Conservation (phyloP, 2,329 filamentous ascomycete species). For the Daldinia sp. region DNA sequence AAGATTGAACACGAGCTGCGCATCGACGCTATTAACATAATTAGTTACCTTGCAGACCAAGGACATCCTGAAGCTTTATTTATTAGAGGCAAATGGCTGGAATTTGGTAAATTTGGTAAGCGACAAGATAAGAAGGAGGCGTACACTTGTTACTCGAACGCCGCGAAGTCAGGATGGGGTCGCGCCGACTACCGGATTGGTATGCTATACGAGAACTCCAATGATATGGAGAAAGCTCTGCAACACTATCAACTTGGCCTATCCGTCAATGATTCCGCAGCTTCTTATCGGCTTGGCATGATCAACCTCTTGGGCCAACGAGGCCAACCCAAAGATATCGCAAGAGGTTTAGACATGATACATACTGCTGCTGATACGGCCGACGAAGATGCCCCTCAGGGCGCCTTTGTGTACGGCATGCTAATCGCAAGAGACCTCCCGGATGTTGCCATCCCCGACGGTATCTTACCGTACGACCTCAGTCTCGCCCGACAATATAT, state of each 20-base stretch:
- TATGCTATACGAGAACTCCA: slow-evolving; percentile 97
- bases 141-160: slow-evolving; percentile 84
- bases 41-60: slow-evolving; percentile 89
- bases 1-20: slow-evolving; percentile 89
- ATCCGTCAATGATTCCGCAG: slow-evolving; percentile 85
- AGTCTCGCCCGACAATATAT: slow-evolving; percentile 85
- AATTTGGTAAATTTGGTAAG: slow-evolving; percentile 96
- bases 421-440: slow-evolving; percentile 89
- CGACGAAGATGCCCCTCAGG: slow-evolving; percentile 96
- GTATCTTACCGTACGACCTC: slow-evolving; percentile 77
- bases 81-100: slow-evolving; percentile 94
- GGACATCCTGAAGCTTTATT: slow-evolving; percentile 94
- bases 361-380: slow-evolving; percentile 84
- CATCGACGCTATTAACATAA: slow-evolving; percentile 90
- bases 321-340: slow-evolving; percentile 85
- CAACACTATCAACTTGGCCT: slow-evolving; percentile 90
- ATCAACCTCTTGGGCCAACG: slow-evolving; percentile 96
- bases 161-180: slow-evolving; percentile 87
- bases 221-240: slow-evolving; percentile 90
- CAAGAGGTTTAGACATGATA: slow-evolving; percentile 83
- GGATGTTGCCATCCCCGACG: slow-evolving; percentile 84
- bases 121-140: slow-evolving; percentile 95
- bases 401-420: slow-evolving; percentile 96
- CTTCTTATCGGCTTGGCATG: slow-evolving; percentile 90
- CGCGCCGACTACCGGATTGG: slow-evolving; percentile 96